A percentile compares a stretch with the other conserved stretches of the same genome.
These are phyloP conservation scores for Boletus reticulatus DNA, from an alignment of 768 basidiomycete species.

Conservation along the genomic window DNA sequence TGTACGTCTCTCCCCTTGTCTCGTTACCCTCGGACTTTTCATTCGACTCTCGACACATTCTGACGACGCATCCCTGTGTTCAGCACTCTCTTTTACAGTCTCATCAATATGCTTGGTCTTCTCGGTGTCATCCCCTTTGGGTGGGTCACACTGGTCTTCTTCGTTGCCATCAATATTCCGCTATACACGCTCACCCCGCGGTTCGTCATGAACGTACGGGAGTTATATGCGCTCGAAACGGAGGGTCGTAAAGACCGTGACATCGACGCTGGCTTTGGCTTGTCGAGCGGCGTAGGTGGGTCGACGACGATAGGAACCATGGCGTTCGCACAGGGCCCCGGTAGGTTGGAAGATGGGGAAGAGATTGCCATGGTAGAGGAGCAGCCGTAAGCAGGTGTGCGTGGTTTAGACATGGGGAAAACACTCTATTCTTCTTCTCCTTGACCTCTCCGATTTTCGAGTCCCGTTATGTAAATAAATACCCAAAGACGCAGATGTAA, in stretches of 20 bases:
- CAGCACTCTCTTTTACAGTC: neutral
- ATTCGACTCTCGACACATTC: neutral
- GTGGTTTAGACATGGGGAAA: too few species aligned
- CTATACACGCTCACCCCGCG: neutral
- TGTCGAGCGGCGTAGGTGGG: neutral
- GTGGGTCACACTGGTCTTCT: neutral
- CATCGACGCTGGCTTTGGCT: neutral
- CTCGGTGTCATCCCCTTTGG: neutral
- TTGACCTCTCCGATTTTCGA: too few species aligned
- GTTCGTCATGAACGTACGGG: neutral
- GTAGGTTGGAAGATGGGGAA: neutral
- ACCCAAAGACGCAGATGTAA: too few species aligned
- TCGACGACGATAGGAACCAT: neutral
- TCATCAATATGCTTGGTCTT: neutral
- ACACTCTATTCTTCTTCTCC: too few species aligned
- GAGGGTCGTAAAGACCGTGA: neutral
- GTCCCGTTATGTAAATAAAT: too few species aligned
- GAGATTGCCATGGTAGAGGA: neutral
- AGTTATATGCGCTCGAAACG: neutral
- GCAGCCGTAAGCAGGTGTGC: neutral
- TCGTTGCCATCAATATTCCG: neutral
- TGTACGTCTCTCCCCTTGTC: neutral
- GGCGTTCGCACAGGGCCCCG: neutral
- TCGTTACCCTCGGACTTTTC: neutral
- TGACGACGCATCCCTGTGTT: neutral